phyloP scores from a whole-genome alignment of 345 rosid genomes.

The Salix exigua region DNA sequence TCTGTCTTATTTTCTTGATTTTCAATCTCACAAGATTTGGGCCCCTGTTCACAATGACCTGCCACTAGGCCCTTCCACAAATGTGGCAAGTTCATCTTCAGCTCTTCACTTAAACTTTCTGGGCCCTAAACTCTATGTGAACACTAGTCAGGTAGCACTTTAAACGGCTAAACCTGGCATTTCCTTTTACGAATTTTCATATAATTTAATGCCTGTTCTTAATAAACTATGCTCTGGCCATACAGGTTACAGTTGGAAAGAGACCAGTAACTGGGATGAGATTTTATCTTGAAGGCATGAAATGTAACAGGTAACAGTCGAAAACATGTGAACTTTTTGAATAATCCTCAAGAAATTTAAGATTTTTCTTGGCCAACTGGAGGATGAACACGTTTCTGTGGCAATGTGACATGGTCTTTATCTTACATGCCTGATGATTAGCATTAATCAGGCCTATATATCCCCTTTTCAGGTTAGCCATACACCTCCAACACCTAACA shows the following conservation, averaged over 20 bases:
- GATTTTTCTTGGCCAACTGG: neutral
- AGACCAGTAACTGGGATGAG: constrained; percentile 81
- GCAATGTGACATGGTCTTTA: too few relatives aligned
- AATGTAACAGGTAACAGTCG: constrained; percentile 62
- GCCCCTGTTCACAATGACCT: constrained; percentile 90
- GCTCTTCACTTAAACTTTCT: constrained; percentile 61
- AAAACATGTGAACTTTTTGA: neutral
- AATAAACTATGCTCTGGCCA: neutral
- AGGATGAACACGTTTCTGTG: neutral
- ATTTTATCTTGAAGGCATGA: constrained; percentile 84
- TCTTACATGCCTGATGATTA: neutral
- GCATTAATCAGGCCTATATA: neutral
- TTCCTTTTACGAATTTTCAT: neutral
- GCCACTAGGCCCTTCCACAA: constrained; percentile 72
- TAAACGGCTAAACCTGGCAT: neutral
- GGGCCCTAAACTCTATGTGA: constrained; percentile 89
- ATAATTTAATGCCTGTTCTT: neutral
- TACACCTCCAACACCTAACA: constrained; percentile 74
- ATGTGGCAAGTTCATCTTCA: constrained; percentile 47
- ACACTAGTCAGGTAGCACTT: constrained; percentile 55
- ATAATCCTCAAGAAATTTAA: neutral
- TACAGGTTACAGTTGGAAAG: constrained; percentile 55
- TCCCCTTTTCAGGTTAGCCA: constrained; percentile 47
- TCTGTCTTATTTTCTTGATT: constrained; percentile 67
- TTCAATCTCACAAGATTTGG: constrained; percentile 74